Conservation (phyloP, 305 asterid genomes). For the Caryopteris hybrid region DNA sequence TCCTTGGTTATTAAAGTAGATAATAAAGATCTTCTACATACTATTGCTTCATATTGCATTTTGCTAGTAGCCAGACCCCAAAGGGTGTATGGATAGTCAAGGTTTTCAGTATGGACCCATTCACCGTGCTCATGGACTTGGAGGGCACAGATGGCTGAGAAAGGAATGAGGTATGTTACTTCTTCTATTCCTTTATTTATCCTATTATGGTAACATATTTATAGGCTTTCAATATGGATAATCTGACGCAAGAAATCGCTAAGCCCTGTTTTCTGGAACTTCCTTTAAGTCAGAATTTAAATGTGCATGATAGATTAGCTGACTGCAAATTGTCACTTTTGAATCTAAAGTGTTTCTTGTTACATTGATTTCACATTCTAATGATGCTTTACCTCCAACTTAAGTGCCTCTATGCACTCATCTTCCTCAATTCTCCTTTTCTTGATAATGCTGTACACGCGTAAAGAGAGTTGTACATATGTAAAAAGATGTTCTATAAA, state of each 20-base stretch:
- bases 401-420: too few species aligned
- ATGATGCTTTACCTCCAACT: too few species aligned
- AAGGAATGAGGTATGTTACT: slow-evolving; percentile 58
- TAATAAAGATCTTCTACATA: not conserved
- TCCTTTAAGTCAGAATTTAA: not conserved
- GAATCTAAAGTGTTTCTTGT: too few species aligned
- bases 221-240: not conserved
- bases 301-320: not conserved
- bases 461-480: too few species aligned
- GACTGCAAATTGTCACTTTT: too few species aligned
- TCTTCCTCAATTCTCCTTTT: too few species aligned
- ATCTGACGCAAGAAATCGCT: not conserved
- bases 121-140: slow-evolving; percentile 62
- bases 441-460: too few species aligned
- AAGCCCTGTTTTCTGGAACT: not conserved
- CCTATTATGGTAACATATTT: not conserved
- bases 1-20: not conserved
- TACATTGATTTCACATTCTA: too few species aligned
- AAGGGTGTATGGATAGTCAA: slow-evolving; percentile 70
- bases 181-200: not conserved
- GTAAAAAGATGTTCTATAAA: too few species aligned
- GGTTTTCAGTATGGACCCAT: slow-evolving; percentile 50
- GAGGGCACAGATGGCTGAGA: slow-evolving; percentile 81
- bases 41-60: not conserved
- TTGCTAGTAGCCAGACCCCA: slow-evolving; percentile 54